These are phyloP conservation scores for Pneumocystis wakefieldiae DNA, from an alignment of 1,139 yeast species.

Conservation along the genomic window DNA sequence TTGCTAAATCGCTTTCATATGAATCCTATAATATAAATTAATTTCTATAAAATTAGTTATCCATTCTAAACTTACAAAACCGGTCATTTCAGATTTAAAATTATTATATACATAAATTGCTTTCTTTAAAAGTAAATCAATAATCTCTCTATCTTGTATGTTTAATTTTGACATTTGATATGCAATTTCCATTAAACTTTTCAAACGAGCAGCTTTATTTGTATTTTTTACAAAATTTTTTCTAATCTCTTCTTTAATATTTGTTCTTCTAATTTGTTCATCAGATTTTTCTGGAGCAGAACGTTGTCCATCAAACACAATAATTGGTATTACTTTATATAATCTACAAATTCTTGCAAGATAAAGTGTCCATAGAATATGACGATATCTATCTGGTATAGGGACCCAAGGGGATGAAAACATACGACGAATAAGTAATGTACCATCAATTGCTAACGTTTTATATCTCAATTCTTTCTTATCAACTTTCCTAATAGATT, in stretches of 20 bases:
- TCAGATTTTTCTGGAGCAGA: not conserved
- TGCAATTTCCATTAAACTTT: not conserved
- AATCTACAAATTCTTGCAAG: constrained; percentile 1
- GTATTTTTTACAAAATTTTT: not conserved
- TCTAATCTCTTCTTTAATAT: not conserved
- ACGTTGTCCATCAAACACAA: constrained; percentile 1
- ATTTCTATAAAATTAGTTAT: not conserved
- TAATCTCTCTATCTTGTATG: not conserved
- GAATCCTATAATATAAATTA: not conserved
- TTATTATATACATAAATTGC: not conserved
- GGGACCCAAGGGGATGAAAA: not conserved
- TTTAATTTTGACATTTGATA: not conserved
- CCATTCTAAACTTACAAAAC: not conserved
- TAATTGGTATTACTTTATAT: not conserved
- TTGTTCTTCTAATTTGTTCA: not conserved
- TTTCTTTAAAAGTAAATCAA: not conserved
- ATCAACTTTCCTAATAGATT: not conserved
- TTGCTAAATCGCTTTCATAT: not conserved
- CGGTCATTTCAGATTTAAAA: not conserved
- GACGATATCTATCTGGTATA: not conserved
- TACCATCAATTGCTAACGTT: constrained; percentile 2
- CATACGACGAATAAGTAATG: not conserved
- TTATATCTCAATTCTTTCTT: constrained; percentile 1
- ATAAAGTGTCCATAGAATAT: not conserved
- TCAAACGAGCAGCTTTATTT: not conserved